Conservation (phyloP, 306 rosid genomes). For the Myrica gale region DNA sequence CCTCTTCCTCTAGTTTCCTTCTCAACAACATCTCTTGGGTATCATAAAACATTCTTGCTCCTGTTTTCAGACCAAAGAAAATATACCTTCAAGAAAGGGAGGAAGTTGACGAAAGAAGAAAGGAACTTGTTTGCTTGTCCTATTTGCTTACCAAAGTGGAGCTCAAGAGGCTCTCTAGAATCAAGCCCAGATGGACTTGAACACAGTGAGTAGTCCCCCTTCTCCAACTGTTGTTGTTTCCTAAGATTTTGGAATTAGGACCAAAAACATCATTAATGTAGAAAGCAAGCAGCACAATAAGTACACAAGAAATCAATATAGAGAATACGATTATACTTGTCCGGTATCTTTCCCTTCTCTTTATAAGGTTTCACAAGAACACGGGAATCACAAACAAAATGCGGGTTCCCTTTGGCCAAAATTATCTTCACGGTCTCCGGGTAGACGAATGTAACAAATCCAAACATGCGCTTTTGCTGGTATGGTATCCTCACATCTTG, state of each 20-base stretch:
- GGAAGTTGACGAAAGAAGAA: not conserved
- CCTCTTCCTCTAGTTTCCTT: slow-evolving; percentile 77
- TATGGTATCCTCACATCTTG: slow-evolving; percentile 99
- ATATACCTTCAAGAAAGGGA: not conserved
- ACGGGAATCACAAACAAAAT: slow-evolving; percentile 92
- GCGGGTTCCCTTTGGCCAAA: slow-evolving; percentile 91
- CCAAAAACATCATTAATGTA: not conserved
- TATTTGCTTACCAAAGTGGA: slow-evolving; percentile 47
- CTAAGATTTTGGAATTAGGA: slow-evolving; percentile 26
- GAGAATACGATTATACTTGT: slow-evolving; percentile 51
- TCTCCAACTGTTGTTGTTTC: slow-evolving; percentile 46
- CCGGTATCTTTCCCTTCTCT: slow-evolving; percentile 93
- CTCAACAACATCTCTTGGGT: slow-evolving; percentile 66
- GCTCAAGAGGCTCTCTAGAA: slow-evolving; percentile 40
- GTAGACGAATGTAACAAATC: slow-evolving; percentile 89
- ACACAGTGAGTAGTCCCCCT: slow-evolving; percentile 51
- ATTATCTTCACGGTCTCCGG: slow-evolving; percentile 91
- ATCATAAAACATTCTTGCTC: slow-evolving; percentile 61
- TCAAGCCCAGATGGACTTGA: slow-evolving; percentile 45
- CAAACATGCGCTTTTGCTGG: slow-evolving; percentile 98
- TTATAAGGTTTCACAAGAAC: slow-evolving; percentile 98
- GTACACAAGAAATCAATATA: not conserved
- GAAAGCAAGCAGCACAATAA: not conserved
- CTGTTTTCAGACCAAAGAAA: slow-evolving; percentile 28
- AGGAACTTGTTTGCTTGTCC: not conserved